Percentiles rank a stretch among this genome's conserved stretches.
phyloP scores from a whole-genome alignment of 2,329 filamentous ascomycete species.

The Plenodomus biglobosus region DNA sequence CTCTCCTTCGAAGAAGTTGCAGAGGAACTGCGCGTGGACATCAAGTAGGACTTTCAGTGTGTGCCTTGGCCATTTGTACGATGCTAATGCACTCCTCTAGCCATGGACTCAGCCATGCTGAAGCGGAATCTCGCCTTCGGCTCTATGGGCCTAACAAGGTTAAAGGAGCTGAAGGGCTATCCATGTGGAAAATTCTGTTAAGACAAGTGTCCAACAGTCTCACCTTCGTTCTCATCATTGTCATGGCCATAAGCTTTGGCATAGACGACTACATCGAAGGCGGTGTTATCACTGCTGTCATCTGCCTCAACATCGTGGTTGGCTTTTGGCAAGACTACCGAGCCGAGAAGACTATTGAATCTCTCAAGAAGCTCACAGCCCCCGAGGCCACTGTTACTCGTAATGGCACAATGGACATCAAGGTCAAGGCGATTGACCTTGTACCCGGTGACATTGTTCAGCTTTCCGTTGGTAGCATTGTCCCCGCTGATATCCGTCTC shows the following conservation, averaged over 20 bases:
- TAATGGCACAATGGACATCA: slow-evolving; percentile 36
- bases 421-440: slow-evolving; percentile 42
- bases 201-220: slow-evolving; percentile 77
- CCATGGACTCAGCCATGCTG: slow-evolving; percentile 64
- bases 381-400: slow-evolving; percentile 44
- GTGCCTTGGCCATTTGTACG: background rate
- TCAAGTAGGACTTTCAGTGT: slow-evolving; percentile 29
- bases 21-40: slow-evolving; percentile 40
- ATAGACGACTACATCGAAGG: slow-evolving; percentile 67
- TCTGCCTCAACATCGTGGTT: slow-evolving; percentile 67
- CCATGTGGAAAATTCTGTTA: slow-evolving; percentile 73
- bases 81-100: slow-evolving; percentile 29
- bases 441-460: slow-evolving; percentile 46
- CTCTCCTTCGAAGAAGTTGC: slow-evolving; percentile 41
- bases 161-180: slow-evolving; percentile 70
- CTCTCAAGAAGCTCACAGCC: slow-evolving; percentile 45
- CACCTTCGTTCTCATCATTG: slow-evolving; percentile 71
- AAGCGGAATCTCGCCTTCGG: slow-evolving; percentile 66
- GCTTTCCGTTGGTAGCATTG: slow-evolving; percentile 59
- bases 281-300: slow-evolving; percentile 64
- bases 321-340: slow-evolving; percentile 58
- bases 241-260: slow-evolving; percentile 68
- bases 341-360: slow-evolving; percentile 47
- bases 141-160: slow-evolving; percentile 71
- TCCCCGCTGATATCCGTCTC: slow-evolving; percentile 66